A percentile compares a stretch with the other conserved stretches of the same genome.
Conservation (phyloP, 2,329 filamentous ascomycete species). For the Aspergillus cejpii region DNA sequence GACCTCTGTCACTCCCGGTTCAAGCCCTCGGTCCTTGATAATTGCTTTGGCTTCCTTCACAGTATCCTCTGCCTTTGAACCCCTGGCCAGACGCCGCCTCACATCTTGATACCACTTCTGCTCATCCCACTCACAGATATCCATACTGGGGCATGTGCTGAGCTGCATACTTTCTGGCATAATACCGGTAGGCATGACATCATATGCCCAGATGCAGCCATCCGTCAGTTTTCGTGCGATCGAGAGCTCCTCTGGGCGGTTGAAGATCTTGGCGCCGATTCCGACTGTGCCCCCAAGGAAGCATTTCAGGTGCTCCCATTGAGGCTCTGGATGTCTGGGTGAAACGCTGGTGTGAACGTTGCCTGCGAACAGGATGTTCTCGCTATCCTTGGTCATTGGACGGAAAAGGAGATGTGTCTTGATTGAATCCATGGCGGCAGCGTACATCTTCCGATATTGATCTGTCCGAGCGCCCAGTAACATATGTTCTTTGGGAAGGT, state of each 20-base stretch:
- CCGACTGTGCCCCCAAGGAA: constrained; percentile 58
- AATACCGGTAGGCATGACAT: constrained; percentile 50
- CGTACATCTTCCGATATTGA: constrained; percentile 42
- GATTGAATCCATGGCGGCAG: constrained; percentile 33
- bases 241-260: constrained; percentile 48
- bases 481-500: constrained; percentile 46
- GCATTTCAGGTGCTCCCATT: constrained; percentile 54
- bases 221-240: constrained; percentile 53
- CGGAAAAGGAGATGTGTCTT: constrained; percentile 41
- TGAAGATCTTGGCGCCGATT: constrained; percentile 53
- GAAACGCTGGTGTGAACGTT: constrained; percentile 21
- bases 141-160: constrained; percentile 42
- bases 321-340: constrained; percentile 20
- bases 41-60: constrained; percentile 15
- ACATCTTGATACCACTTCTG: constrained; percentile 32
- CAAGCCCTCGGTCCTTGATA: constrained; percentile 19
- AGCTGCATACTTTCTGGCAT: constrained; percentile 56
- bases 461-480: constrained; percentile 38
- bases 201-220: constrained; percentile 58
- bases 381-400: constrained; percentile 38
- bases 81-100: constrained; percentile 12
- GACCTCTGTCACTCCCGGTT: constrained; percentile 25
- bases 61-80: constrained; percentile 15
- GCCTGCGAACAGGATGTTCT: constrained; percentile 38
- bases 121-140: constrained; percentile 50